Conservation (phyloP, 192 early-diverging fungal species). For the Chytriomyces confervae region DNA sequence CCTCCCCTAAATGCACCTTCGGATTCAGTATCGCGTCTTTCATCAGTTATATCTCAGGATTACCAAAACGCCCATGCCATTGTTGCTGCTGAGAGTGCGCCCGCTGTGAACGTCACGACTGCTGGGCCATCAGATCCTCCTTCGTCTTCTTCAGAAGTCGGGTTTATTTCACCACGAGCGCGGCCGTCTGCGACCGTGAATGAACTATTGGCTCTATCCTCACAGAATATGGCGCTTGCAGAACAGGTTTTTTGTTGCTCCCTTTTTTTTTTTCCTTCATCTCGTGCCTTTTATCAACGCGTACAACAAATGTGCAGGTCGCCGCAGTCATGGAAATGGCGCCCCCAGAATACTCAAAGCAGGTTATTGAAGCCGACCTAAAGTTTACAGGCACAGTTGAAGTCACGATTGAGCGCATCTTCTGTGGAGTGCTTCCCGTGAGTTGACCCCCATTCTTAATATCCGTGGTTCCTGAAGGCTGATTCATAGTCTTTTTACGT, state of each 20-base stretch:
- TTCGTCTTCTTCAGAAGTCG: too few species aligned
- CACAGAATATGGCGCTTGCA: background rate
- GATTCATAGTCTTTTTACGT: background rate
- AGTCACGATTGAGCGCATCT: slow-evolving; percentile 33
- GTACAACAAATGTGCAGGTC: background rate
- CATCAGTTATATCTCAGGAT: too few species aligned
- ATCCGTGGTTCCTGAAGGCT: background rate
- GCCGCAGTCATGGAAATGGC: slow-evolving; percentile 21
- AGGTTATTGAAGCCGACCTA: slow-evolving; percentile 30
- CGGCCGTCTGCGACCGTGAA: background rate
- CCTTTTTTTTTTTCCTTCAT: too few species aligned
- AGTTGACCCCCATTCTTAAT: background rate
- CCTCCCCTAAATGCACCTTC: too few species aligned
- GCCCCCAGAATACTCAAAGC: slow-evolving; percentile 19
- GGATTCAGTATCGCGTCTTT: too few species aligned
- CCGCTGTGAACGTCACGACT: too few species aligned
- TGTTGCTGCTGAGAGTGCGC: too few species aligned
- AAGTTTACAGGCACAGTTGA: slow-evolving; percentile 36
- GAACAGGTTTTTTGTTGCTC: too few species aligned
- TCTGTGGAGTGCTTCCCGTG: slow-evolving; percentile 10
- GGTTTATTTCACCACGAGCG: too few species aligned
- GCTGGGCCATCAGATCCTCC: too few species aligned
- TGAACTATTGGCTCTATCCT: background rate
- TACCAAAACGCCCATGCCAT: too few species aligned
- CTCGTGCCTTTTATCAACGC: background rate